A percentile compares a stretch with the other conserved stretches of the same genome.
These are phyloP conservation scores for Cladosporium sp. DNA, from an alignment of 2,329 filamentous ascomycete species.

Conservation along the genomic window DNA sequence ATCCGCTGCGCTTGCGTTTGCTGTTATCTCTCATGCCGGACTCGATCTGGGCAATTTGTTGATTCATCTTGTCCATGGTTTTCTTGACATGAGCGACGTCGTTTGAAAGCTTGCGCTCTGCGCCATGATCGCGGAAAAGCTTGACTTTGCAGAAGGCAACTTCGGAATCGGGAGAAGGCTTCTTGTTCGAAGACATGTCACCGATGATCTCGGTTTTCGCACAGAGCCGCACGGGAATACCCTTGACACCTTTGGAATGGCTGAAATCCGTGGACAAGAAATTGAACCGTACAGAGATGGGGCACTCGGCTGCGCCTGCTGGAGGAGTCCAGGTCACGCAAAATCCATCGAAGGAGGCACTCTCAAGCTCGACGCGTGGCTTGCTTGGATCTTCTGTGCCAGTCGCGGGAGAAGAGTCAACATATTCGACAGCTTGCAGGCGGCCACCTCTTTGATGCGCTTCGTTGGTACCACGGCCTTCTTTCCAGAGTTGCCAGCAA, in stretches of 20 bases:
- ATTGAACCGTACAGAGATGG: constrained; percentile 91
- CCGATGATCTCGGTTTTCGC: constrained; percentile 78
- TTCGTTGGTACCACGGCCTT: constrained; percentile 92
- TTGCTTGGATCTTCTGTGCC: constrained; percentile 51
- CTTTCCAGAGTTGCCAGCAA: constrained; percentile 94
- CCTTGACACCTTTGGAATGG: constrained; percentile 97
- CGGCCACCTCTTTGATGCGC: constrained; percentile 91
- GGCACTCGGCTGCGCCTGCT: constrained; percentile 74
- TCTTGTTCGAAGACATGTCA: constrained; percentile 47
- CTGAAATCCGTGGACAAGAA: constrained; percentile 98
- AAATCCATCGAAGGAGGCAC: constrained; percentile 88
- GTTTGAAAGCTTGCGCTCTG: constrained; percentile 91
- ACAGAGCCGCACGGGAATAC: constrained; percentile 89
- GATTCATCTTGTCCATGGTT: constrained; percentile 92
- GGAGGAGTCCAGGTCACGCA: constrained; percentile 76
- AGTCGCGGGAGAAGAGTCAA: constrained; percentile 63
- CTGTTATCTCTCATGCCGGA: constrained; percentile 60
- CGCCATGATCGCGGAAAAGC: constrained; percentile 92
- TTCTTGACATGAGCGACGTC: constrained; percentile 95
- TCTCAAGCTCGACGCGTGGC: constrained; percentile 51
- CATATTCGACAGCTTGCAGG: constrained; percentile 91
- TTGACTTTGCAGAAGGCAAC: constrained; percentile 97
- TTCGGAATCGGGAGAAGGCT: constrained; percentile 51
- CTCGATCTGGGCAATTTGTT: constrained; percentile 79
- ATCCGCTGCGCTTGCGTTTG: constrained; percentile 61